Base-by-base conservation (phyloP, 768 basidiomycete species). In the Cantharellus cinnabarinus region DNA sequence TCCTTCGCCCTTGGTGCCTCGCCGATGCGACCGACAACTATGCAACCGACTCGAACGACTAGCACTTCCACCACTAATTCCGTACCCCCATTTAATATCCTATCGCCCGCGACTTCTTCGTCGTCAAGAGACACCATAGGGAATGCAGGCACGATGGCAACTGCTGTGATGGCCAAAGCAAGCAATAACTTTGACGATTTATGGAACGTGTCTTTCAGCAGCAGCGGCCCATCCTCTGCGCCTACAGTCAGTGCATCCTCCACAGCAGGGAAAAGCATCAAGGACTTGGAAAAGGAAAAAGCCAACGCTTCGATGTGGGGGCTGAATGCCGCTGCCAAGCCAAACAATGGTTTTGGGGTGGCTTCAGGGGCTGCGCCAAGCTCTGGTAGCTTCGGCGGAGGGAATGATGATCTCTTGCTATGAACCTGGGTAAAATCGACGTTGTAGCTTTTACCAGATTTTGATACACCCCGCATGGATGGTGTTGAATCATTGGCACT, bases 211-310 rank as follows among this genome's bases (percentile, higher is more conserved):
- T 85, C 83, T 2, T 76, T 93, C 42, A 83, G 64, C 58, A 41
- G 62, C 74, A 42, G 76, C 77, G 54, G 67, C 77, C 2, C 67
- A 70, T 7, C 61, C 4, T 48, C 58, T 14, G 41, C 39, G 38
- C 41, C 63, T 10, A 44, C 62, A 3, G 63, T 57, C 5, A 41
- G 60, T 5, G 58, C 51, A 15, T 50, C 66, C 39, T 61, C 66
- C 39, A 48, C 14, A 29, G 59, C 39, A 64, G 62, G 10, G 74
- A 74, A 42, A 89, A 90, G 75, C 85, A 93, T 94, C 66, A 85
- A 85, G 70, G 90, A 89, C 66, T 68, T 95, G 63, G 85, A 89
- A 71, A 82, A 79, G 71, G 90, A 94, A 73, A 90, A 91, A 73
- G 77, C 81, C 2, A 78, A 77, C 67, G 80, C 82, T 29, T 79